Evolutionary conservation across 495 filamentous ascomycete genomes (phyloP).

Genomic region (Pseudomonodictys pantanalensis): DNA sequence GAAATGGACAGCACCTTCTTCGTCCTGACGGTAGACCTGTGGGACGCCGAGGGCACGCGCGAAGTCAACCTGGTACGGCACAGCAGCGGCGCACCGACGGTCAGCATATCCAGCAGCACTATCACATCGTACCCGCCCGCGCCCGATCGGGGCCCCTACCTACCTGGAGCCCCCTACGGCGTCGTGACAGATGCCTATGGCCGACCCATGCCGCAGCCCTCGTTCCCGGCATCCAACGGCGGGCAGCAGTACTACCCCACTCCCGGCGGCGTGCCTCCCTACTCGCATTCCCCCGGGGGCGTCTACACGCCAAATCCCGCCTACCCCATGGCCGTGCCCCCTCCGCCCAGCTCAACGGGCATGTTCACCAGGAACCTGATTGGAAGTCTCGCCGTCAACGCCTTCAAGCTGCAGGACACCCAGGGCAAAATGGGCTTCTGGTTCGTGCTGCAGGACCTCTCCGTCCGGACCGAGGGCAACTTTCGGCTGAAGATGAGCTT

Average conservation of each 20-base stretch:
- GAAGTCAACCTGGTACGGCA: conserved; percentile 95
- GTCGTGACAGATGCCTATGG: conserved; percentile 20
- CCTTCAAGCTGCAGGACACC: conserved; percentile 78
- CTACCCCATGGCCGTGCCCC: conserved; percentile 40
- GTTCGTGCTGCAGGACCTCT: conserved; percentile 96
- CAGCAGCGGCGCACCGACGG: conserved; percentile 65
- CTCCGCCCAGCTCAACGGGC: conserved; percentile 53
- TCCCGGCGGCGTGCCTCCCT: neutral
- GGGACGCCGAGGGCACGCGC: conserved; percentile 74
- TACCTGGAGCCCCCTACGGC: neutral
- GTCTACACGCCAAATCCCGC: conserved; percentile 1
- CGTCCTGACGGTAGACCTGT: conserved; percentile 89
- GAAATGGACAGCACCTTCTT: conserved; percentile 85
- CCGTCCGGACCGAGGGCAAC: conserved; percentile 81
- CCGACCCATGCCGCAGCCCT: conserved; percentile 8
- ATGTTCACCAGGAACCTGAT: conserved; percentile 98
- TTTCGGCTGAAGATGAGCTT: conserved; percentile 71
- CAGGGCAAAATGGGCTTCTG: conserved; percentile 86
- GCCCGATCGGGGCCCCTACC: conserved; percentile 25
- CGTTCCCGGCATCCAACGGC: neutral
- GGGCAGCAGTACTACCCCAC: neutral
- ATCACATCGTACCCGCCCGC: conserved; percentile 71
- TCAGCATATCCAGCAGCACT: conserved; percentile 83
- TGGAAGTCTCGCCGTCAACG: conserved; percentile 85
- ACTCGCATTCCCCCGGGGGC: neutral